Percentiles rank a stretch among this genome's conserved stretches.
These are phyloP conservation scores for Apiospora hydei DNA, from an alignment of 2,329 filamentous ascomycete genomes.

Conservation along the genomic window DNA sequence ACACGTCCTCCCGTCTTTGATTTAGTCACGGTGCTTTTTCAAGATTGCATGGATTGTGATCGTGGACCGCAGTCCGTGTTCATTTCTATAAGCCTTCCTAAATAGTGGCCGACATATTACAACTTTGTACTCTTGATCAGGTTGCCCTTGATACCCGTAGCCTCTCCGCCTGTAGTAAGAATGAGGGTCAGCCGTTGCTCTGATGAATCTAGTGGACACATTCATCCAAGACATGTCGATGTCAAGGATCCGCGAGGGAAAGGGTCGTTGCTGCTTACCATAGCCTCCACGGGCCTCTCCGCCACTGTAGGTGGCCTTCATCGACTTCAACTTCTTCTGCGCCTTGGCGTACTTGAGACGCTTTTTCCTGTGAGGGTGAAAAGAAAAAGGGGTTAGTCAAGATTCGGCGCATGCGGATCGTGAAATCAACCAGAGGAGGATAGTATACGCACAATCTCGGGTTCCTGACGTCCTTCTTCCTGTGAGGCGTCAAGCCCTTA, in stretches of 20 bases:
- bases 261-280: slow-evolving; percentile 44
- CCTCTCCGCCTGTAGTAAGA: slow-evolving; percentile 68
- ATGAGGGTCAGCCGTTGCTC: not conserved
- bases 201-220: not conserved
- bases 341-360: slow-evolving; percentile 78
- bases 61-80: not conserved
- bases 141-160: slow-evolving; percentile 93
- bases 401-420: not conserved
- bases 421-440: not conserved
- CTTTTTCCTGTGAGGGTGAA: slow-evolving; percentile 9
- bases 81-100: not conserved
- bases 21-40: not conserved
- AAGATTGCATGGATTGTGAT: not conserved
- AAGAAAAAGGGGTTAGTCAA: not conserved
- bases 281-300: slow-evolving; percentile 87
- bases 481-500: slow-evolving; percentile 66
- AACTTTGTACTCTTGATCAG: slow-evolving; percentile 94
- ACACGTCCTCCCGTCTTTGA: not conserved
- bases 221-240: not conserved
- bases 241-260: not conserved
- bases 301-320: slow-evolving; percentile 85
- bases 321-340: slow-evolving; percentile 93
- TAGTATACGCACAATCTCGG: slow-evolving; percentile 13
- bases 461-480: slow-evolving; percentile 73
- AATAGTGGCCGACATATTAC: slow-evolving; percentile 49